Conservation (phyloP, 306 rosid genomes). For the Trifolium subterraneum region DNA sequence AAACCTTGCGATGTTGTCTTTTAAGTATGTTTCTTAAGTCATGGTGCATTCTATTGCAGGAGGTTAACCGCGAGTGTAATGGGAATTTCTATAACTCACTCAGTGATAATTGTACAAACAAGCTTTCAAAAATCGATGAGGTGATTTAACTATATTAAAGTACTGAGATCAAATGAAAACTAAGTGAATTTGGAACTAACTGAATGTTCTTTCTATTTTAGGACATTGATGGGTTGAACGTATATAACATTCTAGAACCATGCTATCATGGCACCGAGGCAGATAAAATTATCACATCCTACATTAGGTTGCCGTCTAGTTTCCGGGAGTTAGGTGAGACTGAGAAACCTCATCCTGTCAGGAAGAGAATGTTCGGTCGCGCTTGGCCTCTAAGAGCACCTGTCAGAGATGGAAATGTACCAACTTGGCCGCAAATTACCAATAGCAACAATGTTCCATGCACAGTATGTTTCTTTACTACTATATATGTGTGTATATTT, state of each 20-base stretch:
- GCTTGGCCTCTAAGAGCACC: slow-evolving; percentile 97
- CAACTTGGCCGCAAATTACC: slow-evolving; percentile 82
- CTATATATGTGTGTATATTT: neutral
- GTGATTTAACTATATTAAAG: slow-evolving; percentile 46
- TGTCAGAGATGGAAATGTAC: slow-evolving; percentile 84
- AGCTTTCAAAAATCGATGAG: slow-evolving; percentile 67
- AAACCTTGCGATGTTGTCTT: slow-evolving; percentile 23
- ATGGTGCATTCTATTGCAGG: slow-evolving; percentile 58
- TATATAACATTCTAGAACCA: slow-evolving; percentile 89
- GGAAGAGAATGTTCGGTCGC: slow-evolving; percentile 93
- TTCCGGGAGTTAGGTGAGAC: slow-evolving; percentile 77
- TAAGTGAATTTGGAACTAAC: slow-evolving; percentile 35
- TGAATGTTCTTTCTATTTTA: slow-evolving; percentile 43
- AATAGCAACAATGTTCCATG: slow-evolving; percentile 61
- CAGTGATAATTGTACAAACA: slow-evolving; percentile 46
- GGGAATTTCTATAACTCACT: slow-evolving; percentile 63
- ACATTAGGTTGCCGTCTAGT: slow-evolving; percentile 66
- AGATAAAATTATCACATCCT: slow-evolving; percentile 40
- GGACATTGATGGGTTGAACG: slow-evolving; percentile 66
- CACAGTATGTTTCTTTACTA: slow-evolving; percentile 63
- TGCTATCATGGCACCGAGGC: slow-evolving; percentile 67
- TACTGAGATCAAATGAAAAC: slow-evolving; percentile 20
- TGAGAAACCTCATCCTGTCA: slow-evolving; percentile 81
- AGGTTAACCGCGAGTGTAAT: slow-evolving; percentile 51
- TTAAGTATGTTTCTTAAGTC: slow-evolving; percentile 35